A percentile compares a stretch with the other conserved stretches of the same genome.
Evolutionary conservation across 2,329 filamentous ascomycete species (phyloP).

Genomic region (Fusarium verrucosum): DNA sequence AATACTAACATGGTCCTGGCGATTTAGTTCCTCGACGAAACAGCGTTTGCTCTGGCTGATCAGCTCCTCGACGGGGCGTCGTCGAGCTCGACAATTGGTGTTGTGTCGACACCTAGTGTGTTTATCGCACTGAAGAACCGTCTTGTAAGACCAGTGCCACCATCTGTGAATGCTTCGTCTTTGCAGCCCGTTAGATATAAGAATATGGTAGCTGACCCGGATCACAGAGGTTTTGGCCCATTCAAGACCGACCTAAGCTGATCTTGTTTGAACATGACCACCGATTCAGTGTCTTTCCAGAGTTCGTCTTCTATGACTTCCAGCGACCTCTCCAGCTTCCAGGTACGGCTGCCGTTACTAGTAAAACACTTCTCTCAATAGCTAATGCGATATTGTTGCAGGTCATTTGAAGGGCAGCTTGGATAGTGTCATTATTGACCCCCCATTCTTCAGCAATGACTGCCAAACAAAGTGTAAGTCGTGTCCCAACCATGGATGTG

Average conservation of each 20-base stretch:
- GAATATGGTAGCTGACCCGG: constrained; percentile 15
- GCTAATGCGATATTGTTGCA: constrained; percentile 35
- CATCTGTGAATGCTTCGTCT: not conserved
- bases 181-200: not conserved
- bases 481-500: not conserved
- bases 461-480: constrained; percentile 78
- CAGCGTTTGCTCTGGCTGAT: constrained; percentile 69
- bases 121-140: constrained; percentile 81
- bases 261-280: constrained; percentile 78
- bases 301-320: constrained; percentile 81
- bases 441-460: constrained; percentile 81
- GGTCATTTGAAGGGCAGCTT: constrained; percentile 68
- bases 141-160: constrained; percentile 50
- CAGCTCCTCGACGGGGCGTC: constrained; percentile 71
- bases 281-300: constrained; percentile 76
- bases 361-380: not conserved
- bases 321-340: constrained; percentile 73
- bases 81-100: constrained; percentile 67
- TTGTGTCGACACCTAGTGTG: constrained; percentile 79
- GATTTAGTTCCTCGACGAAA: constrained; percentile 74
- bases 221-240: constrained; percentile 33
- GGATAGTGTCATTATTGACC: constrained; percentile 78
- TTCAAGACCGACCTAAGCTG: constrained; percentile 60
- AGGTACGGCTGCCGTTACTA: constrained; percentile 48
- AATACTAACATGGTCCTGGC: constrained; percentile 16